Conservation (phyloP, 1,284 basidiomycete species). For the Cryptococcus sp. region DNA sequence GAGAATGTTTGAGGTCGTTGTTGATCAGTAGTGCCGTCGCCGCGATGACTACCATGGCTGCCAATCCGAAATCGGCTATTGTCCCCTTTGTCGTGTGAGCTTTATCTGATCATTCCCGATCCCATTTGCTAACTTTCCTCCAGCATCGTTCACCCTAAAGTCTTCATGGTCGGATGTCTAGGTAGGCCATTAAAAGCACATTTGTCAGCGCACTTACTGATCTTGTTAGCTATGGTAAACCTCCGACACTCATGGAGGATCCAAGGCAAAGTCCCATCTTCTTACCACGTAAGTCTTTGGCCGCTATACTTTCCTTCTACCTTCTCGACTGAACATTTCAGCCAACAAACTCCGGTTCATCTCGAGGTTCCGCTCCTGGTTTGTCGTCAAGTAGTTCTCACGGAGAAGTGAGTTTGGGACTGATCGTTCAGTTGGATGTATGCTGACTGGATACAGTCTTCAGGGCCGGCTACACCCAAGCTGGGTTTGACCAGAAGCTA, state of each 20-base stretch:
- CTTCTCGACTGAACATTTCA: too few species aligned
- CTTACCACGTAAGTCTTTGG: background rate
- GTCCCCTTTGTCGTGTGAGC: constrained; percentile 7
- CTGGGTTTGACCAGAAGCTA: background rate
- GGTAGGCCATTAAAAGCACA: too few species aligned
- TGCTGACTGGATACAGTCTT: background rate
- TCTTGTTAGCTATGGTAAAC: constrained; percentile 9
- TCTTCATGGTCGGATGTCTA: constrained; percentile 8
- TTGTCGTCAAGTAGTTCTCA: background rate
- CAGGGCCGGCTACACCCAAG: background rate
- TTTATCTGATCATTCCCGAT: background rate
- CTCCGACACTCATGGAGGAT: constrained; percentile 8
- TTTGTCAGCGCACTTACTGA: too few species aligned
- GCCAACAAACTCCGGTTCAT: background rate
- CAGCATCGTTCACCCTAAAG: constrained; percentile 11
- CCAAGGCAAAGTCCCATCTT: constrained; percentile 2
- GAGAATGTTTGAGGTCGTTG: too few species aligned
- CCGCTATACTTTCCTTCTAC: too few species aligned
- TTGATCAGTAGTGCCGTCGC: background rate
- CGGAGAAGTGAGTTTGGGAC: background rate
- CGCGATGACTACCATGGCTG: constrained; percentile 1
- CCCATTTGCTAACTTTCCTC: background rate
- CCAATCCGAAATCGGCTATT: constrained; percentile 1
- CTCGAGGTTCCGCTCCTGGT: background rate
- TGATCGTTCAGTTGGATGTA: background rate